These are phyloP conservation scores for Diplodia mutila DNA, from an alignment of 2,329 filamentous ascomycete genomes.

Conservation along the genomic window DNA sequence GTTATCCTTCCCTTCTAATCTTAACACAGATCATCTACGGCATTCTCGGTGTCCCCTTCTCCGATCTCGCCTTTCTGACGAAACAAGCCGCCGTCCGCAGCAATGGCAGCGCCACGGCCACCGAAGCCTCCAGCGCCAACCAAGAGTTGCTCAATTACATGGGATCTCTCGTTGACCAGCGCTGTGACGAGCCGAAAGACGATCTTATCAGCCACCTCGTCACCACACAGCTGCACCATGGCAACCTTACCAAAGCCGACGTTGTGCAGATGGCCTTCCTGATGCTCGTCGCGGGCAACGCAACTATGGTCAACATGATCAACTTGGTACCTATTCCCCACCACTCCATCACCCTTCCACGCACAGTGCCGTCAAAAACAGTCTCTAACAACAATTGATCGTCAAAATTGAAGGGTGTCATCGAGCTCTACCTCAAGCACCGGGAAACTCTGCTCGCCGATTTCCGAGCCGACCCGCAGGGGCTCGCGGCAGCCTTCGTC, in stretches of 20 bases:
- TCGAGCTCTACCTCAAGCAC: slow-evolving; percentile 51
- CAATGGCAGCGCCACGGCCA: slow-evolving; percentile 53
- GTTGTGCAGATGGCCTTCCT: slow-evolving; percentile 55
- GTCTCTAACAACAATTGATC: neutral
- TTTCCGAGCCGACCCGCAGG: slow-evolving; percentile 45
- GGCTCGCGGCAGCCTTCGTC: slow-evolving; percentile 47
- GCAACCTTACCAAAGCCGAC: slow-evolving; percentile 37
- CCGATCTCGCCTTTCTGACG: slow-evolving; percentile 53
- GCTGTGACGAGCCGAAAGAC: slow-evolving; percentile 45
- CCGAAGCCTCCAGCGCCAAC: slow-evolving; percentile 52
- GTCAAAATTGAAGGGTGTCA: slow-evolving; percentile 44
- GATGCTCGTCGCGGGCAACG: slow-evolving; percentile 56
- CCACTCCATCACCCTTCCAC: neutral
- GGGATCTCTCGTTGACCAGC: slow-evolving; percentile 48
- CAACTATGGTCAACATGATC: slow-evolving; percentile 56
- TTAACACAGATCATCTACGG: slow-evolving; percentile 51
- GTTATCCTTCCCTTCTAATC: no score
- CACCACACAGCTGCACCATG: slow-evolving; percentile 35
- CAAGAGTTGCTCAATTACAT: slow-evolving; percentile 53
- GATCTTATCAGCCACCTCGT: slow-evolving; percentile 53
- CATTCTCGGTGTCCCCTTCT: slow-evolving; percentile 54
- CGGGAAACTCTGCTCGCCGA: slow-evolving; percentile 43
- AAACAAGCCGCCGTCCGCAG: slow-evolving; percentile 53
- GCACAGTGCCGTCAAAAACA: neutral
- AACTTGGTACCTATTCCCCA: slow-evolving; percentile 40